Percentiles rank a stretch among this genome's conserved stretches.
These are phyloP conservation scores for Oxyria digyna DNA, from an alignment of 148 eudicot species.

Conservation along the genomic window DNA sequence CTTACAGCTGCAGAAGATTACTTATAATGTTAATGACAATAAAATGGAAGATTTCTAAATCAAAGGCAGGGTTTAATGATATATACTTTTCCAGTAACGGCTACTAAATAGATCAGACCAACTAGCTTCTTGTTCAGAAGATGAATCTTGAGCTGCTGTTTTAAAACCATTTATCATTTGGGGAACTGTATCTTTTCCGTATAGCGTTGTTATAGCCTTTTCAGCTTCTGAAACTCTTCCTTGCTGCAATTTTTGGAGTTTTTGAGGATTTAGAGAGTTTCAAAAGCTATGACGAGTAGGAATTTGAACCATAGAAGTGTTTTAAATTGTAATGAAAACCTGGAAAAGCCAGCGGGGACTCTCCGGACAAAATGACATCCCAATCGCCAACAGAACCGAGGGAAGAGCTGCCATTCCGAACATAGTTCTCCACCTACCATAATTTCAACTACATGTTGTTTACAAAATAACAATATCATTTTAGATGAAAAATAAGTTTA, in stretches of 20 bases:
- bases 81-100: slow-evolving; percentile 68
- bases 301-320: not conserved
- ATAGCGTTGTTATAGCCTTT: slow-evolving; percentile 40
- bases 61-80: not conserved
- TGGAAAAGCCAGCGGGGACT: slow-evolving; percentile 95
- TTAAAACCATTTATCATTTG: slow-evolving; percentile 61
- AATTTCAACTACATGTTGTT: not conserved
- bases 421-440: slow-evolving; percentile 90
- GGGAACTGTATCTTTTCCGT: slow-evolving; percentile 64
- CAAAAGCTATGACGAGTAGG: not conserved
- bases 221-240: slow-evolving; percentile 72
- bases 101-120: slow-evolving; percentile 86
- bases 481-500: not conserved
- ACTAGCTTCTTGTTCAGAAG: slow-evolving; percentile 69
- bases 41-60: not conserved
- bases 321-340: slow-evolving; percentile 22
- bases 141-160: slow-evolving; percentile 61
- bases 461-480: too few species aligned
- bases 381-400: slow-evolving; percentile 71
- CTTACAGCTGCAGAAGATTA: slow-evolving; percentile 54
- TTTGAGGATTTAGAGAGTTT: not conserved
- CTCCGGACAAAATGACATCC: slow-evolving; percentile 92
- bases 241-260: slow-evolving; percentile 45
- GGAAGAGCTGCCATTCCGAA: slow-evolving; percentile 78
- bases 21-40: not conserved